Base-by-base conservation (phyloP, 2,329 filamentous ascomycete species). In the Sarocladium oryzae region DNA sequence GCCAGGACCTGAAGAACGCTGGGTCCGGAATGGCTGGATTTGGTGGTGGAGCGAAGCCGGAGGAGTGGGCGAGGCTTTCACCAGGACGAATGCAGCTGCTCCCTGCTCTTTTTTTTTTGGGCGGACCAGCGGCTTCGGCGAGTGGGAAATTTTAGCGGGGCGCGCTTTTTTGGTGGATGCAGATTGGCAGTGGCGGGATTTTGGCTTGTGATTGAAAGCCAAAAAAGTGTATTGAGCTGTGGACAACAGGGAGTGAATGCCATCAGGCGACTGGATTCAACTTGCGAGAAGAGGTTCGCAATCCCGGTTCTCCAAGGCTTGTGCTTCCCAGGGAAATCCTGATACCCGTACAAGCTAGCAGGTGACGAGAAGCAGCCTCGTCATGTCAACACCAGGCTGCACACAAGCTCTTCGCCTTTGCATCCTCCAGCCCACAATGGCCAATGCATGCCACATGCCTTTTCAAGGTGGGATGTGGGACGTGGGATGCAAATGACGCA, bases 401-500 rank as follows among this genome's bases (percentile, higher is more conserved):
- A 40, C 37, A 40, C n/a, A 23, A 9, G 11, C 21, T 3, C 7
- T n/a, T 4, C 23, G n/a, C 40, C 21, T 7, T n/a, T 4, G 13
- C 23, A 16, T n/a, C n/a, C n/a, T n/a, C n/a, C n/a, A n/a, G n/a
- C n/a, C n/a, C n/a, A n/a, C n/a, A n/a, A n/a, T n/a, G 4, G 40
- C 40, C 23, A 26, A 28, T 13, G 8, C 11, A 28, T 4, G 16
- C 37, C 37, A 8, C 37, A 7, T 28, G 40, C 40, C 40, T 26
- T 9, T 26, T 8, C 24, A 30, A 48, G 18, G 7, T 33, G 28
- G n/a, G 7, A 45, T 45, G 40, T 30, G 4, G 40, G 8, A 23
- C 43, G 43, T 48, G 43, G 43, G 43, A 48, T 48, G 43, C 43
- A 48, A 33, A 33, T 48, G 43, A 48, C 43, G 43, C 43, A 48